phyloP scores from a whole-genome alignment of 495 filamentous ascomycete genomes.

The Usnea hakonensis region DNA sequence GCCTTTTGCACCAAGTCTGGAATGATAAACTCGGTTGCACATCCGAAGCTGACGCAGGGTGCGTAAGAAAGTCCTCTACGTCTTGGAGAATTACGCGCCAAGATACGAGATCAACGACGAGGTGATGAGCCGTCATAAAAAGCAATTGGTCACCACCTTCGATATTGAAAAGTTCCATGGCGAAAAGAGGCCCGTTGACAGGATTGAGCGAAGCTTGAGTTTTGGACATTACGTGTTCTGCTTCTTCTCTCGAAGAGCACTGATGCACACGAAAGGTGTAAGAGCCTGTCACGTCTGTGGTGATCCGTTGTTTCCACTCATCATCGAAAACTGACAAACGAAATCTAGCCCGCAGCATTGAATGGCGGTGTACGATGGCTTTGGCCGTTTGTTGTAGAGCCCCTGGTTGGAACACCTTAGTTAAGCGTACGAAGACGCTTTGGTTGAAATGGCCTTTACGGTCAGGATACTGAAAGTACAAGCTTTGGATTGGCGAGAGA shows the following conservation, averaged over 20 bases:
- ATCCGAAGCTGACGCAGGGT: conserved; percentile 29
- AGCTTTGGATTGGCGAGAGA: conserved; percentile 62
- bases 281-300: conserved; percentile 32
- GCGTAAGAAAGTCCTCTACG: conserved; percentile 53
- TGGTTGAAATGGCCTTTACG: conserved; percentile 66
- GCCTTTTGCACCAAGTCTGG: conserved; percentile 51
- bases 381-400: conserved; percentile 49
- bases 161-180: conserved; percentile 43
- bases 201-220: conserved; percentile 41
- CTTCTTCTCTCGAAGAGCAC: conserved; percentile 19
- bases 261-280: conserved; percentile 32
- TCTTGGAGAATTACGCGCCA: conserved; percentile 64
- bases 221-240: conserved; percentile 25
- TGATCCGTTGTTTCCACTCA: conserved; percentile 34
- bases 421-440: conserved; percentile 55
- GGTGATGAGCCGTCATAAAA: conserved; percentile 60
- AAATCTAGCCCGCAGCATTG: conserved; percentile 69
- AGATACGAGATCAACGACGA: conserved; percentile 63
- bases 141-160: conserved; percentile 41
- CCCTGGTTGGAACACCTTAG: conserved; percentile 37
- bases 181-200: conserved; percentile 38
- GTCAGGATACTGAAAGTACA: conserved; percentile 56
- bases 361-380: conserved; percentile 53
- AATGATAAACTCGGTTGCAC: conserved; percentile 48
- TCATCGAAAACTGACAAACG: conserved; percentile 25